Evolutionary conservation across 192 early-diverging fungal species (phyloP), one percentile per base, ranked within the genome.

Genomic region (Jimgerdemannia flammicorona): DNA sequence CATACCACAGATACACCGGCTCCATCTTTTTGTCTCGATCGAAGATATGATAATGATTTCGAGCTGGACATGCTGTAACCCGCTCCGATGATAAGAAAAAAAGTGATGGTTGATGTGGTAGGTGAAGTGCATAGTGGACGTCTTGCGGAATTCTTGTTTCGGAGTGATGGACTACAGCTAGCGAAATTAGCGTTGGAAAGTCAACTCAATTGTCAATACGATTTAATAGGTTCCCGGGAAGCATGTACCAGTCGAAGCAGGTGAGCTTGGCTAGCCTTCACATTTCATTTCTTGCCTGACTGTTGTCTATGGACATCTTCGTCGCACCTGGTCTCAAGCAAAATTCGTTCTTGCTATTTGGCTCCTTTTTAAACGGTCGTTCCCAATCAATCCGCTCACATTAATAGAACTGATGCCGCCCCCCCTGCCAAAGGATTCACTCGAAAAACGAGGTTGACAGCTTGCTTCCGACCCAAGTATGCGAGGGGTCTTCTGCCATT

Each of bases 381-480:
- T 59, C 6, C 65, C 29, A 41, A 73, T 41, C 29, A 1, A 29
- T 29, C 29, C 29, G 29, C 40, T 73, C 64, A 73, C 67, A 66
- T 66, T 11, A 65, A 40, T 64, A 66, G 64, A 66, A 43, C 18
- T 44, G 1, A 69, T 68, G 17, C n/a, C 70, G 19, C 43, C 49
- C 11, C 66, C 64, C 39, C 54, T 66, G 3, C 40, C 71, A 8
- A 66, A 72, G 66, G 69, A 71, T 71, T 29, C 70, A 42, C 7
- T 66, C 20, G 65, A 79, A 72, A 29, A 71, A 43, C 0, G 43
- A 29, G 69, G 66, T 83, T 4, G 83, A 84, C 75, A 59, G 40
- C 9, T 70, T 82, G 2, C 65, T 84, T 19, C 80, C 83, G 39
- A 65, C 71, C 40, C 80, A 79, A 40, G 49, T 59, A 59, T 59